phyloP scores from a whole-genome alignment of 2,329 filamentous ascomycete species.

The Alternaria gansuensis region DNA sequence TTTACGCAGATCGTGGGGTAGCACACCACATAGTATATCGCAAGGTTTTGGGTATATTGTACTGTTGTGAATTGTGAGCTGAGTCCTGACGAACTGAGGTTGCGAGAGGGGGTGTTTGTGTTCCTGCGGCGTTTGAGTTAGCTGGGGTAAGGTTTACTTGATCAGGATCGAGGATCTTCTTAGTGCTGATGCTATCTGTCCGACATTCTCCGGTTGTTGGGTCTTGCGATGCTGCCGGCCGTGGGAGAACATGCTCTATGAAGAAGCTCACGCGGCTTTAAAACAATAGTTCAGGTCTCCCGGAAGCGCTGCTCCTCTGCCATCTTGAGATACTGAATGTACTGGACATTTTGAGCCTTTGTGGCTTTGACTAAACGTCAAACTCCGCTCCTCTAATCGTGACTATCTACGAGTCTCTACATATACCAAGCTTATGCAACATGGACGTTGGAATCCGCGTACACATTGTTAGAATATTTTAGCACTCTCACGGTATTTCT shows the following conservation, averaged over 20 bases:
- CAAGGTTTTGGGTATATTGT: slow-evolving; percentile 4
- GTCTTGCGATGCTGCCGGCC: background rate
- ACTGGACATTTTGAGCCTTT: background rate
- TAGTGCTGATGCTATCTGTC: slow-evolving; percentile 8
- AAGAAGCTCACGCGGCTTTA: background rate
- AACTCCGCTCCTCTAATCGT: background rate
- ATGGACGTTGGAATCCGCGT: background rate
- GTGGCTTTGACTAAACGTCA: background rate
- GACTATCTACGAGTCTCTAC: background rate
- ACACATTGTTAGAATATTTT: background rate
- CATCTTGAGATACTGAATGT: rapidly evolving
- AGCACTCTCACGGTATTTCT: background rate
- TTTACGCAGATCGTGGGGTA: slow-evolving; percentile 35
- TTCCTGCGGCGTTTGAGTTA: slow-evolving; percentile 9
- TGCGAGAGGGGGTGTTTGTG: slow-evolving; percentile 1
- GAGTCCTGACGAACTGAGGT: slow-evolving; percentile 11
- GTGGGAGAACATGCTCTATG: background rate
- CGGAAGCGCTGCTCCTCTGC: background rate
- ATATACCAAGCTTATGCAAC: no score
- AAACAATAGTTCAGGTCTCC: background rate
- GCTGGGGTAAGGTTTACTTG: background rate
- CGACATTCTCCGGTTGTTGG: slow-evolving; percentile 17
- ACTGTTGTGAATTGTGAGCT: background rate
- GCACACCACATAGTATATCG: slow-evolving; percentile 20
- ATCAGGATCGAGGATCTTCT: slow-evolving; percentile 4